Conservation (phyloP, 2,329 filamentous ascomycete genomes). For the Penicillium griseofulvum region DNA sequence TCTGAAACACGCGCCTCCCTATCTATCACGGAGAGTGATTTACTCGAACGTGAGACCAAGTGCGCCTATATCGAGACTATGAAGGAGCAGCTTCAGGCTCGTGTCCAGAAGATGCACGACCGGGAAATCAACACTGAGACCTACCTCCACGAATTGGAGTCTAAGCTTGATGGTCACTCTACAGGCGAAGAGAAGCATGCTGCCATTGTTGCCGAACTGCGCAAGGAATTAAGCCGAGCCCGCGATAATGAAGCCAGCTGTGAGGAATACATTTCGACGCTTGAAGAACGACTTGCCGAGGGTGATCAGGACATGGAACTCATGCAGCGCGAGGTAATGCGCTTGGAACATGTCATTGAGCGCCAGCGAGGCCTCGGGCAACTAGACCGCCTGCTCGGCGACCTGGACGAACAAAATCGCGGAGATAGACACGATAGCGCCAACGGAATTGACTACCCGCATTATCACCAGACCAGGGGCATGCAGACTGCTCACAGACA, state of each 20-base stretch:
- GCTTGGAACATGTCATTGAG: constrained; percentile 91
- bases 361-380: constrained; percentile 93
- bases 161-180: constrained; percentile 83
- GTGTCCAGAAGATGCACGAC: constrained; percentile 89
- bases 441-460: constrained; percentile 17
- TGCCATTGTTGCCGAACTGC: constrained; percentile 77
- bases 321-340: constrained; percentile 95
- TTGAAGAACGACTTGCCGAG: constrained; percentile 93
- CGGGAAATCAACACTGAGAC: constrained; percentile 87
- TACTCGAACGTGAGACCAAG: constrained; percentile 91
- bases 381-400: constrained; percentile 85
- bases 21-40: constrained; percentile 76
- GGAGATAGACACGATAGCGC: constrained; percentile 24
- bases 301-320: constrained; percentile 93
- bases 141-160: constrained; percentile 88
- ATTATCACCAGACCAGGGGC: constrained; percentile 14
- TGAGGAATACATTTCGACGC: constrained; percentile 95
- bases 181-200: constrained; percentile 91
- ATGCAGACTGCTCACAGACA: constrained; percentile 30
- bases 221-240: constrained; percentile 83
- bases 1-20: constrained; percentile 82
- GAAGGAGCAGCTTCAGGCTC: constrained; percentile 81
- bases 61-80: constrained; percentile 91
- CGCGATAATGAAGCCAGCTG: constrained; percentile 86
- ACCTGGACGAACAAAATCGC: constrained; percentile 72